Evolutionary conservation across 2,329 filamentous ascomycete genomes (phyloP), one percentile per base, ranked within the genome.

Genomic region (Colletotrichum cordylinicola): DNA sequence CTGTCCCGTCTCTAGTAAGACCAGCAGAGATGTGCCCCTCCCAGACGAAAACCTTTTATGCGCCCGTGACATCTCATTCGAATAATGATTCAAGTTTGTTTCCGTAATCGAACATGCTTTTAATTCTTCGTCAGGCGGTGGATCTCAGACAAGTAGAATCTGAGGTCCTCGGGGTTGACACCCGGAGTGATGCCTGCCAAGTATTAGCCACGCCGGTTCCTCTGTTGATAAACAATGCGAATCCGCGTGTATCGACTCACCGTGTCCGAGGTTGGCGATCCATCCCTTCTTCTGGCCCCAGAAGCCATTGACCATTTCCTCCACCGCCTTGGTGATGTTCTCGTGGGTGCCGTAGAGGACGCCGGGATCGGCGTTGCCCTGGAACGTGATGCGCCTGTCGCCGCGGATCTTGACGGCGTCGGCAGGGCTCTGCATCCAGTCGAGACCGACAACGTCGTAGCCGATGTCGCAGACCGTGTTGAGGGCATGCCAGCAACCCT

Each of bases 181-280:
- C 96, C 94, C 1, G 97, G 97, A 37, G 97, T 99, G 78, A 99
- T 96, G 77, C 95, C 95, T 97, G 80, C 6, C 29, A 13, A 37
- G 8, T 6, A 13, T 75, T 24, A 75, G 56, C 15, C 15, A 8
- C 7, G 18, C n/a, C 3, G n/a, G 24, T 35, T 29, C 43, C 21
- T 29, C 29, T 24, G 16, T 13, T n/a, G n/a, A 10, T 18, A 39
- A 18, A 33, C 12, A 33, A 21, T 35, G 16, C 43, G 31, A 9
- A 15, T 48, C 8, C 3, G 35, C 37, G 55, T 58, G 55, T n/a
- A 52, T 24, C 15, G 31, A 85, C 92, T 82, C 90, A 95, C 97
- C 97, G 83, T 99, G 97, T 10, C 97, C 97, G 77, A 99, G 90
- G 84, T 99, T 99, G 64, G 95, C 95, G 80, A 99, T 98, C 96